Evolutionary conservation across 2,329 filamentous ascomycete genomes (phyloP), one percentile per base, ranked within the genome.

Genomic region (Berkeleyomyces basicola): DNA sequence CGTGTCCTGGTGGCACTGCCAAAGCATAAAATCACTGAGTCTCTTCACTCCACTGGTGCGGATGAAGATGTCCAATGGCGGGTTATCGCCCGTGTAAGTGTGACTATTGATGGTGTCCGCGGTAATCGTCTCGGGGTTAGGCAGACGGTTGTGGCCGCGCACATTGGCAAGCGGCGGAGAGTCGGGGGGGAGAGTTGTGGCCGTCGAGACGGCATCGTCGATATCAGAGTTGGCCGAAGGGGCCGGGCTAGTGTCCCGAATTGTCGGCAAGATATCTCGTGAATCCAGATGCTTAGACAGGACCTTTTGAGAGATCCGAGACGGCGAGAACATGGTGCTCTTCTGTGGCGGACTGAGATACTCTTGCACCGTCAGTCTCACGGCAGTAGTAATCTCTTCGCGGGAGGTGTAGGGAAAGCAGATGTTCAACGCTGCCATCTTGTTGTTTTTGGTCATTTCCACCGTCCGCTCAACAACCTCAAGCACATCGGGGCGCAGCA

Each of bases 391-490:
- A 67, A 99, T 97, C 72, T 99, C 93, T 70, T 96, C 90, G 67
- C 93, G 82, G 3, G 91, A 95, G 0, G 93, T 97, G 71, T 99
- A 99, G 0, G 93, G 93, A 70, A 97, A 97, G 77, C 93, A 99
- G 66, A 99, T 90, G 71, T 99, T 99, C 60, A 99, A 77, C 39
- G 81, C 74, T 36, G 78, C 76, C 86, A 86, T 84, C 66, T 85
- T 87, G 72, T 99, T 97, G 69, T 88, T 80, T 71, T 85, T 88
- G 31, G 93, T 99, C 78, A 93, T 82, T 46, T 90, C 83, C 39
- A 91, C 87, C 5, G 92, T 91, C 67, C 82, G 84, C 70, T 96
- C 89, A 51, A 97, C 87, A 2, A 91, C 90, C 68, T 90, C 86
- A 60, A 95, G 77, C 23, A 99, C 92, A 69, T 99, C 93, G 39